phyloP scores from a whole-genome alignment of 306 rosid species.

The Pueraria montana region DNA sequence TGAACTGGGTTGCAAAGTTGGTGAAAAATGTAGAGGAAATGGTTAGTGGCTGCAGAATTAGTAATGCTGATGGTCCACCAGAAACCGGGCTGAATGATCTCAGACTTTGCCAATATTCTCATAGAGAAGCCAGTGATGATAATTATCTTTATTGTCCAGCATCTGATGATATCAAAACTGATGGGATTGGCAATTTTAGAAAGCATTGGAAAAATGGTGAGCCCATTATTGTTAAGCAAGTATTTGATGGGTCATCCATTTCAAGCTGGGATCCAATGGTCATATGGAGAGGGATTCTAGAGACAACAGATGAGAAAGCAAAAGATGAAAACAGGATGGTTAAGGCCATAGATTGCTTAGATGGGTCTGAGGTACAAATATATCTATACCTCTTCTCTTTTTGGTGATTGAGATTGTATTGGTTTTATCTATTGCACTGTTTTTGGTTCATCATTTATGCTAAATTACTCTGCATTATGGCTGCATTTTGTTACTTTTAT shows the following conservation, averaged over 20 bases:
- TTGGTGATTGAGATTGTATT: constrained; percentile 36
- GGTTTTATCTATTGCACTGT: constrained; percentile 29
- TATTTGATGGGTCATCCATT: constrained; percentile 79
- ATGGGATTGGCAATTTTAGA: constrained; percentile 83
- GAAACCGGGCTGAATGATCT: constrained; percentile 56
- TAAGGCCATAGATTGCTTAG: constrained; percentile 84
- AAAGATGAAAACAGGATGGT: constrained; percentile 76
- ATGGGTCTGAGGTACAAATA: constrained; percentile 83
- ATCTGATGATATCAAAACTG: constrained; percentile 73
- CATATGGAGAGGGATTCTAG: constrained; percentile 85
- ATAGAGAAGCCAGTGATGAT: constrained; percentile 69
- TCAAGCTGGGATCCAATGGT: constrained; percentile 91
- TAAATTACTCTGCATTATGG: constrained; percentile 10
- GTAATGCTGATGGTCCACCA: constrained; percentile 50
- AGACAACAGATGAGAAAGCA: constrained; percentile 78
- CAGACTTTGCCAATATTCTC: constrained; percentile 65
- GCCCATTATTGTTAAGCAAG: constrained; percentile 82
- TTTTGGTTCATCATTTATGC: constrained; percentile 35
- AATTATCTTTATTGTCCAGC: constrained; percentile 78
- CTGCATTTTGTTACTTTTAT: constrained; percentile 41
- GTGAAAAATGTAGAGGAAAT: constrained; percentile 97
- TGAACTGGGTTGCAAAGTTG: constrained; percentile 99
- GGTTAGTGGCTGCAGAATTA: constrained; percentile 88
- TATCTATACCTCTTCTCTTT: constrained; percentile 40
- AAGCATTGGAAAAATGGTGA: constrained; percentile 86